phyloP scores from a whole-genome alignment of 1,284 basidiomycete species.

The Cystobasidium sp. region DNA sequence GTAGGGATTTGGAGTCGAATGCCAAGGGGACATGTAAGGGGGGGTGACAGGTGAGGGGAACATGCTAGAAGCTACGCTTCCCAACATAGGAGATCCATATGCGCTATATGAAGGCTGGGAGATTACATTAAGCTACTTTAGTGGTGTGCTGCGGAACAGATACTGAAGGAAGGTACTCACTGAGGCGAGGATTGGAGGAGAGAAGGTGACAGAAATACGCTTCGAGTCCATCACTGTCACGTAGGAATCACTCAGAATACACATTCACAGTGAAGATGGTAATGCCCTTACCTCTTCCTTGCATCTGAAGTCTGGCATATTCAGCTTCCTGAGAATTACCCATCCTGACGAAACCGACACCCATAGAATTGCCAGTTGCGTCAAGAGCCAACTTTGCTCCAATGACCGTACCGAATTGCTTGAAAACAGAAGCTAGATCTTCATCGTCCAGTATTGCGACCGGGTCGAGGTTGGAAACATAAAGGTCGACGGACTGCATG shows the following conservation, averaged over 20 bases:
- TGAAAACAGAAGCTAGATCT: constrained; percentile 36
- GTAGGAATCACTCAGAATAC: not conserved
- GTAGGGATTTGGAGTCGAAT: not conserved
- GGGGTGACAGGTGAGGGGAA: constrained; percentile 7
- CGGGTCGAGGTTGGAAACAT: constrained; percentile 39
- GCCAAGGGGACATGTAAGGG: constrained; percentile 23
- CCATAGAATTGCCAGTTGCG: constrained; percentile 30
- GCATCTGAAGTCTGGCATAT: constrained; percentile 31
- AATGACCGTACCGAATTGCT: constrained; percentile 29
- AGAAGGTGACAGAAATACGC: constrained; percentile 37
- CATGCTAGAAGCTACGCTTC: constrained; percentile 17
- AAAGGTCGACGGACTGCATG: constrained; percentile 30
- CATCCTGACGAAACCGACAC: constrained; percentile 38
- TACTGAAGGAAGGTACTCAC: not conserved
- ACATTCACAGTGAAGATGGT: not conserved
- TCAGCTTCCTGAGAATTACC: constrained; percentile 26
- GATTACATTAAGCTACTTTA: not conserved
- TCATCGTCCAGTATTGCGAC: constrained; percentile 41
- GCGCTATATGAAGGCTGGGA: constrained; percentile 5
- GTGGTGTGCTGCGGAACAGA: not conserved
- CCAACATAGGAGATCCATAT: constrained; percentile 9
- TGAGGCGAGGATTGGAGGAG: constrained; percentile 27
- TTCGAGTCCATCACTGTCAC: constrained; percentile 36
- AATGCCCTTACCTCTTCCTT: constrained; percentile 20
- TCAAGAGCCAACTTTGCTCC: constrained; percentile 31